Conservation (phyloP, 768 basidiomycete species). For the Cystoderma amianthinum region DNA sequence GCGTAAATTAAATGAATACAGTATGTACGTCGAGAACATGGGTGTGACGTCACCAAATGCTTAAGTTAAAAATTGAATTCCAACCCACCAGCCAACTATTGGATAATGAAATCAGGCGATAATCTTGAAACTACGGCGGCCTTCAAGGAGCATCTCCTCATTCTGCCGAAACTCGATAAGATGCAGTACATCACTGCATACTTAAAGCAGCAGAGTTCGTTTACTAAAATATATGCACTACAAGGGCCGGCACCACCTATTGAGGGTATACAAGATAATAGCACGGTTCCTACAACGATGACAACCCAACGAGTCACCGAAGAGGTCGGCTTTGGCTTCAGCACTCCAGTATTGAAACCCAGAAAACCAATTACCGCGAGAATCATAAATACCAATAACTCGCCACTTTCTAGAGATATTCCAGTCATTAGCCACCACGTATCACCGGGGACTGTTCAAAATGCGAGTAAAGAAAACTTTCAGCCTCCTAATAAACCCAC, state of each 20-base stretch:
- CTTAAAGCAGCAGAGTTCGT: neutral
- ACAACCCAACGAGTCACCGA: neutral
- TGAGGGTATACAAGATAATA: neutral
- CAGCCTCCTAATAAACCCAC: neutral
- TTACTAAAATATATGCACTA: neutral
- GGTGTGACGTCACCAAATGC: neutral
- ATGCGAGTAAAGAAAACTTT: neutral
- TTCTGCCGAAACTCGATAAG: neutral
- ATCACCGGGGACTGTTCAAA: too few species aligned
- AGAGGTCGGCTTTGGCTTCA: neutral
- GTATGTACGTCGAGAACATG: neutral
- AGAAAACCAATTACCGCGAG: neutral
- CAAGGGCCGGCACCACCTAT: neutral
- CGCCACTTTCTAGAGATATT: too few species aligned
- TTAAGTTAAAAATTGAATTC: neutral
- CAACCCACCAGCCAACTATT: too few species aligned
- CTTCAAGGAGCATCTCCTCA: neutral
- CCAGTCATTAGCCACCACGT: too few species aligned
- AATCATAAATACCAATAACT: neutral
- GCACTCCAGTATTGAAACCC: slow-evolving; percentile 1
- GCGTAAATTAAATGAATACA: slow-evolving; percentile 22
- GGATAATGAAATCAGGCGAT: too few species aligned
- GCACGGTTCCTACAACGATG: neutral
- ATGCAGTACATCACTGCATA: neutral
- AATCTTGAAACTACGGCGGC: neutral